Base-by-base conservation (phyloP, 2,329 filamentous ascomycete species). In the Mycocentrospora acerina region DNA sequence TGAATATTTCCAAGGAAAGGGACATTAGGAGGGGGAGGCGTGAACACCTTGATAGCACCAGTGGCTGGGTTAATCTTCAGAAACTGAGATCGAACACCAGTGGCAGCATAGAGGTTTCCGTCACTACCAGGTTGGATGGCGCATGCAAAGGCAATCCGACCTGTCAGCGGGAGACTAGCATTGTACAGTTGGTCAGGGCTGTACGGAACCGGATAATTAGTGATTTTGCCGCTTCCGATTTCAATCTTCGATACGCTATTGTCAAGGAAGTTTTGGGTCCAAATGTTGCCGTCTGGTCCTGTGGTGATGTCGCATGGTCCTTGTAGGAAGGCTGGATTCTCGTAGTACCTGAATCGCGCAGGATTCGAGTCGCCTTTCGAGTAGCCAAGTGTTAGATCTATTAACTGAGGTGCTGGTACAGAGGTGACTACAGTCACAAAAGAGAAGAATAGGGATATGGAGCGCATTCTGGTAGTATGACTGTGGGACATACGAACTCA, bases 31-130 rank as follows among this genome's bases (percentile, higher is more conserved):
- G 31, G n/a, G 9, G 38, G 42, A 9, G 38, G 42, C 9, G 42
- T 46, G 17, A 42, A 46, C 12, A 46, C 35, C 15, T 46, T 46
- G 19, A 46, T 46, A 10, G 34, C 15, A 7, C 42, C 42, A 10
- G 26, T 35, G 4, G 33, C 25, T 7, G 35, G 35, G 14, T 46
- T 31, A 29, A 38, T 46, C 12, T 42, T 46, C 24, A 42, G 18
- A 17, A 39, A 46, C 13, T 46, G 42, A 11, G 42, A 46, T 16
- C 38, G 32, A 12, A 46, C 16, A 12, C 42, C 42, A 11, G 42
- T 42, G 9, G 35, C 38, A 34, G 42, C 42, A 12, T 42, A 46
- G 12, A 45, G 18, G 15, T 45, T 37, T 2, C 42, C 37, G 33
- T 45, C 37, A 17, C 31, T 35, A 9, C 38, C 31, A 11, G 32